A percentile compares a stretch with the other conserved stretches of the same genome.
These are phyloP conservation scores for Eucalyptus pumila DNA, from an alignment of 345 rosid genomes.

Conservation along the genomic window DNA sequence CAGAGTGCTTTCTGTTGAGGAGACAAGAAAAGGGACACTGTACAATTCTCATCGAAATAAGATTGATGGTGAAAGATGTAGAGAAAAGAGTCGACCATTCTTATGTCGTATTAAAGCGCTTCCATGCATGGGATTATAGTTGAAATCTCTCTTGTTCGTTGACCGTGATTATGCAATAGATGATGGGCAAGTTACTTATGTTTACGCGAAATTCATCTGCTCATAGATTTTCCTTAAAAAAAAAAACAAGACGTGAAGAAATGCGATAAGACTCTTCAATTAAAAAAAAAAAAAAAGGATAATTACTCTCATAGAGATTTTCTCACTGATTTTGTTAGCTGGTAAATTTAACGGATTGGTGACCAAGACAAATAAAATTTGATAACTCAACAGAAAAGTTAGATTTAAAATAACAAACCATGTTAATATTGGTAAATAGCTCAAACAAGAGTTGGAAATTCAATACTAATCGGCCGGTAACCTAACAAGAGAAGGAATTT, in stretches of 20 bases:
- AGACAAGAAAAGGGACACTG: background rate
- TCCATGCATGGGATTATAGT: background rate
- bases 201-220: background rate
- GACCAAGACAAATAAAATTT: background rate
- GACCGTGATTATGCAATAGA: background rate
- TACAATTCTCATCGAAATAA: rapidly evolving
- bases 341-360: background rate
- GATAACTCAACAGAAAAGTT: background rate
- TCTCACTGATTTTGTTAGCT: background rate
- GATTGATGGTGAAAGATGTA: background rate
- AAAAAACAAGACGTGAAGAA: background rate
- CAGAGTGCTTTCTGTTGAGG: background rate
- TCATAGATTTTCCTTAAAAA: background rate
- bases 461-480: background rate
- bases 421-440: rapidly evolving
- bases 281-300: background rate
- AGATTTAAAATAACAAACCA: background rate
- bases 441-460: background rate
- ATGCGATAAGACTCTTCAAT: background rate
- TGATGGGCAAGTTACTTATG: background rate
- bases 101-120: background rate
- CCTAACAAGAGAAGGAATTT: background rate
- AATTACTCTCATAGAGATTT: background rate
- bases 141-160: background rate
- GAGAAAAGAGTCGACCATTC: background rate